Base-by-base conservation (phyloP, 192 early-diverging fungal species). In the Backusella sp. region DNA sequence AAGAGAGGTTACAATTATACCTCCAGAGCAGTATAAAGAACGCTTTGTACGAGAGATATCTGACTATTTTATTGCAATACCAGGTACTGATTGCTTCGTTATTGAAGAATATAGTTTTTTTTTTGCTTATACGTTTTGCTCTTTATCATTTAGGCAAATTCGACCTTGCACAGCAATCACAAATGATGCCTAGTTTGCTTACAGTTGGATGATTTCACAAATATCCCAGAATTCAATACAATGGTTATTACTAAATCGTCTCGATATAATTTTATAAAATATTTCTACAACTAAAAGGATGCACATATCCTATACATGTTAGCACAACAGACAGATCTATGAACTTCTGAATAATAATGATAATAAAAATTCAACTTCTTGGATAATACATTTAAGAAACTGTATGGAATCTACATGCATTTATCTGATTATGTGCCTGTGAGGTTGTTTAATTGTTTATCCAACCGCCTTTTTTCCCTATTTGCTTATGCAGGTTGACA, bases 21-120 rank as follows among this genome's bases (percentile, higher is more conserved):
- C 95, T 23, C 97, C 97, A 19, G 90, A 96, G 70, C 93, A 95
- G 80, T 99, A 99, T 85, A 96, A 94, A 78, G 89, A 88, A 23
- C 87, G 97, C 68, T 99, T 99, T 83, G 86, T 94, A 23, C 89
- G 94, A 72, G 92, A 96, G 21, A 96, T 99, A 89, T 92, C 93
- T 59, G 81, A 89, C 36, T 95, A 94, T 73, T 99, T 99, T 82
- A 81, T 96, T 72, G 91, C 93, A 73, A 91, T 97, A 6, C 92
- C 94, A 73, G 94, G 93, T 88, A 91, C 76, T 26, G 9, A 23
- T 39, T 26, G 9, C 11, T 36, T 34, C 9, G 9, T 68, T n/a
- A 36, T 12, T 8, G 32, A 39, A 39, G 32, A 35, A 21, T 32
- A 32, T 32, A 32, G n/a, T n/a, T n/a, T n/a, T n/a, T n/a, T n/a